Conservation (phyloP, 768 basidiomycete genomes). For the Psilocybe sp. region DNA sequence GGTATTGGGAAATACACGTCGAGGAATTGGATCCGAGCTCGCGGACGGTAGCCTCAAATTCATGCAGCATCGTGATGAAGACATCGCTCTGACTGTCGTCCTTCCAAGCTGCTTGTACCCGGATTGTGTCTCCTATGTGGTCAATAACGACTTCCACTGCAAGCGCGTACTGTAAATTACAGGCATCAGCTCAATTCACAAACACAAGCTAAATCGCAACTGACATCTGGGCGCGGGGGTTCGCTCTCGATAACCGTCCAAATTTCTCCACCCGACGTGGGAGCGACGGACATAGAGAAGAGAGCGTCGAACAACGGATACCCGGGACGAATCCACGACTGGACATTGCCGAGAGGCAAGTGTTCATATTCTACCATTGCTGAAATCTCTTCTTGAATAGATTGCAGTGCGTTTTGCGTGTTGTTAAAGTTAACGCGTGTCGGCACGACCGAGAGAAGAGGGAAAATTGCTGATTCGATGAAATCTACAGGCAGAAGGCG, state of each 20-base stretch:
- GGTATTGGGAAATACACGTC: constrained; percentile 4
- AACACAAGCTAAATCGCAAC: constrained; percentile 5
- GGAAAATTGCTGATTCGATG: constrained; percentile 25
- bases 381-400: constrained; percentile 23
- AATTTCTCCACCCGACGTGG: constrained; percentile 10
- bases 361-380: constrained; percentile 30
- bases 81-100: constrained; percentile 9
- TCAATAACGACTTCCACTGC: constrained; percentile 29
- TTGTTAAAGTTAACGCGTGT: constrained; percentile 22
- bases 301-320: constrained; percentile 26
- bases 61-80: constrained; percentile 16
- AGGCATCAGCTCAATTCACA: background rate
- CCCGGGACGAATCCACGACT: constrained; percentile 30
- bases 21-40: constrained; percentile 8
- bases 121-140: constrained; percentile 16
- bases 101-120: constrained; percentile 25
- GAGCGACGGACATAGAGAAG: constrained; percentile 29
- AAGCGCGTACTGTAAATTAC: constrained; percentile 24
- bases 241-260: constrained; percentile 27
- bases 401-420: constrained; percentile 14
- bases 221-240: constrained; percentile 30
- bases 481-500: constrained; percentile 27
- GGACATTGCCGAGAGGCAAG: constrained; percentile 27
- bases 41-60: constrained; percentile 19
- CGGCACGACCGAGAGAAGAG: constrained; percentile 29